Evolutionary conservation across 2,329 filamentous ascomycete species (phyloP).

Genomic region (Blumeria hordei): DNA sequence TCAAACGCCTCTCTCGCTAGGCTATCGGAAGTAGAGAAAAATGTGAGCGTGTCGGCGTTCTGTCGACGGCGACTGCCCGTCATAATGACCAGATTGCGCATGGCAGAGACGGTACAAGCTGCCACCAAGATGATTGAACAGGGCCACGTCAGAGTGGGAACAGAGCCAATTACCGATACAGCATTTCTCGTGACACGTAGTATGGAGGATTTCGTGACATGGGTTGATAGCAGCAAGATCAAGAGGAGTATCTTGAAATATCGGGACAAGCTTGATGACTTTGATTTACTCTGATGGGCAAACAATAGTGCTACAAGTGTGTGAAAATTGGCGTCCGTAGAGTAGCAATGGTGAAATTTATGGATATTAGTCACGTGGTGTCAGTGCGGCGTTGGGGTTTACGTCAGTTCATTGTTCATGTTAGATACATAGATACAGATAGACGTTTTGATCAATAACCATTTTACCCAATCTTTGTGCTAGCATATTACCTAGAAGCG

Average conservation of each 20-base stretch:
- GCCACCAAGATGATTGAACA: conserved; percentile 79
- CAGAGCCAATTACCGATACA: conserved; percentile 71
- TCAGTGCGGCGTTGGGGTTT: too few relatives aligned
- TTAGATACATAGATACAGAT: too few relatives aligned
- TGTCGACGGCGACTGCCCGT: conserved; percentile 65
- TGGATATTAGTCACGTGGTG: too few relatives aligned
- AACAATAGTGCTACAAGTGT: too few relatives aligned
- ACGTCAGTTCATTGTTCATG: too few relatives aligned
- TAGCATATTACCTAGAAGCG: too few relatives aligned
- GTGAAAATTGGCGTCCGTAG: too few relatives aligned
- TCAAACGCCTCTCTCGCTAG: conserved; percentile 39
- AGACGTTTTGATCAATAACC: too few relatives aligned
- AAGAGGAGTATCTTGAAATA: conserved; percentile 92
- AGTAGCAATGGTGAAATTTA: too few relatives aligned
- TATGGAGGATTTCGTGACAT: conserved; percentile 92
- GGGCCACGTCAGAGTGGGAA: conserved; percentile 77
- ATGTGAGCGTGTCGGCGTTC: conserved; percentile 73
- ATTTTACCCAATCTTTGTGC: too few relatives aligned
- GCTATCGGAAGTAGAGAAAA: conserved; percentile 65
- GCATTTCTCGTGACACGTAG: conserved; percentile 71
- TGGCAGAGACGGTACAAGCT: conserved; percentile 77
- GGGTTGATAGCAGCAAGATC: conserved; percentile 90
- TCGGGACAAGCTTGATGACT: conserved; percentile 84
- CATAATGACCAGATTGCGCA: conserved; percentile 70
- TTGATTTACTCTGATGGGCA: conserved; percentile 48